Conservation (phyloP, 352 stramenopile species). For the Pythium scleroteichum region DNA sequence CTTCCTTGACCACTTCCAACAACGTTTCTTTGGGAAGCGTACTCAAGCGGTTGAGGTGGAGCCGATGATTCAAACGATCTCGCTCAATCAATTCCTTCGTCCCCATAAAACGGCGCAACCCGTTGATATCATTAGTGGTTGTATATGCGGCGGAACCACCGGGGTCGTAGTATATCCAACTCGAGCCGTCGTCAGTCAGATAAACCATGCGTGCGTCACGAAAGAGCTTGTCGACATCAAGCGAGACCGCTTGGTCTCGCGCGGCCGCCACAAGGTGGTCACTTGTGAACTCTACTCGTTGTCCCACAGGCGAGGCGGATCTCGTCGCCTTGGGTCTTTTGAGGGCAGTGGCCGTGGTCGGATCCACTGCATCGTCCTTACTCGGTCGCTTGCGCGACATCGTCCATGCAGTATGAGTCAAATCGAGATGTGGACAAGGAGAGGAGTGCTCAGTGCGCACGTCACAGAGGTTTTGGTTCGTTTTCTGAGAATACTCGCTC, state of each 20-base stretch:
- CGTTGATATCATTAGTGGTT: slow-evolving; percentile 59
- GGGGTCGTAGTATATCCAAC: slow-evolving; percentile 66
- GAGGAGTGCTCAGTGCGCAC: no score
- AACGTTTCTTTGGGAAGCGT: slow-evolving; percentile 75
- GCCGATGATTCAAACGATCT: slow-evolving; percentile 75
- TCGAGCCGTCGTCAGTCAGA: slow-evolving; percentile 34
- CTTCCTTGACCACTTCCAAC: slow-evolving; percentile 82
- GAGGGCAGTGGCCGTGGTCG: no score
- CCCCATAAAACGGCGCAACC: slow-evolving; percentile 80
- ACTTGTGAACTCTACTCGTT: slow-evolving; percentile 23
- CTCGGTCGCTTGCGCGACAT: slow-evolving; percentile 5
- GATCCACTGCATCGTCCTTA: not conserved
- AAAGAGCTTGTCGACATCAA: slow-evolving; percentile 28
- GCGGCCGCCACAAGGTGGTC: slow-evolving; percentile 15
- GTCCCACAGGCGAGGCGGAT: not conserved
- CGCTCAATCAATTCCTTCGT: slow-evolving; percentile 80
- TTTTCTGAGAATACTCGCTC: no score
- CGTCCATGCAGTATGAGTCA: no score
- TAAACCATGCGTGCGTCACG: slow-evolving; percentile 28
- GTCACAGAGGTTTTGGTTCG: no score
- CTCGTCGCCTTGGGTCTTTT: not conserved
- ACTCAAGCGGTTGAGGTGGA: slow-evolving; percentile 76
- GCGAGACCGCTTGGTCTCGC: slow-evolving; percentile 20
- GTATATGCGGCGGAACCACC: slow-evolving; percentile 54
- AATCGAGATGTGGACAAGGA: no score